Evolutionary conservation across 768 basidiomycete genomes (phyloP).

Genomic region (Boletus huronensis): DNA sequence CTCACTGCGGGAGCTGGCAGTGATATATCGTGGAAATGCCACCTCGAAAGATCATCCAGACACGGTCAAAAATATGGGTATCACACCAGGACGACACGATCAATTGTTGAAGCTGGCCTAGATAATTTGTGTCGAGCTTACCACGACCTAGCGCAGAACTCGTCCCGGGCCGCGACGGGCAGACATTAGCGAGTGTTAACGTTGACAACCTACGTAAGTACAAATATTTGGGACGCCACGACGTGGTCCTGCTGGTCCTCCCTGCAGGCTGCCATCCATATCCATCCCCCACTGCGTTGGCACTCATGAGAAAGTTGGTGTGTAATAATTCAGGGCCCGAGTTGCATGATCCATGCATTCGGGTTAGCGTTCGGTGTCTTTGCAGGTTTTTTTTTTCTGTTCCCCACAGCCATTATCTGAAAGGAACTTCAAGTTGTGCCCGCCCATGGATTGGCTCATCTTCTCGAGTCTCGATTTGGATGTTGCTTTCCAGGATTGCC

Average conservation of each 20-base stretch:
- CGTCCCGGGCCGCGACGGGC: neutral
- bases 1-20: too few relatives aligned
- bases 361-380: neutral
- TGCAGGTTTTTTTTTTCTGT: neutral
- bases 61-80: neutral
- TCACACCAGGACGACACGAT: neutral
- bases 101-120: neutral
- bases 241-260: neutral
- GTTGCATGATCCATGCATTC: neutral
- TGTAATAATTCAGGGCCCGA: neutral
- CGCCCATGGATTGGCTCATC: neutral
- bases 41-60: neutral
- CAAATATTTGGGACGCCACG: neutral
- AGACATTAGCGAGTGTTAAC: neutral
- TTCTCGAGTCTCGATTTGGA: slow-evolving; percentile 3
- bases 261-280: neutral
- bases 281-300: neutral
- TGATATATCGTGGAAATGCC: neutral
- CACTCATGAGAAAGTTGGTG: slow-evolving; percentile 10
- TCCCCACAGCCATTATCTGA: neutral
- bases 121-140: neutral
- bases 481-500: neutral
- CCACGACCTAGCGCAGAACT: neutral
- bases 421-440: neutral
- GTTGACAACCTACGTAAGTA: neutral